Base-by-base conservation (phyloP, 1,139 yeast genomes). In the Nakaseomyces kungkrabaensis region DNA sequence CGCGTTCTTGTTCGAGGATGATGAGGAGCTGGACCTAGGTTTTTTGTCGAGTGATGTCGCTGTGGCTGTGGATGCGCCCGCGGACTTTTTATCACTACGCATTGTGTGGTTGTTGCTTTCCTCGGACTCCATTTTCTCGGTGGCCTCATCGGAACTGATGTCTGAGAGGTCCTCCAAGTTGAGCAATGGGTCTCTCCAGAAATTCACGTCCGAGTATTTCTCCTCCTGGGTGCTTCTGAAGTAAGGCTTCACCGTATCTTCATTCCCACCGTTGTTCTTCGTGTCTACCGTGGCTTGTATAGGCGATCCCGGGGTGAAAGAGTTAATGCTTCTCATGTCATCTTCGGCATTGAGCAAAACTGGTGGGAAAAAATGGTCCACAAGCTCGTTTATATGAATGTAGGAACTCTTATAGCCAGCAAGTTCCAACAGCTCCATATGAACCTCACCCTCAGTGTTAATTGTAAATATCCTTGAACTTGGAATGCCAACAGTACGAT, bases 361-460 rank as follows among this genome's bases (percentile, higher is more conserved):
- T 0, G 97, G 96, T 11, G 99, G 99, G 75, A 94, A 94, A 66
- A 90, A 90, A 66, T 92, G 97, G 68, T 94, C 99, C 11, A 94
- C 97, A 53, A 94, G 73, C 66, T 92, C 97, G 42, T 95, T 89
- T 65, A 94, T 92, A 57, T 82, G 83, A 50, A 94, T 79, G 65
- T 94, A 94, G 0, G 95, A 82, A 48, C 95, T 83, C 63, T 79
- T 85, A 65, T 86, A 86, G 5, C 98, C 98, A 0, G 97, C 95
- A 61, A 94, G 74, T 65, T 94, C 97, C 51, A 94, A 73, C 57
- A 94, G 75, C 68, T 94, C 98, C 95, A 94, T 85, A 71, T 88
- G 96, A 34, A 94, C 98, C 59, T 94, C 98, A 2, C 97, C 97
- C 55, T 87, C 88, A 0, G 97, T 92, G 61, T 94, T 92, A 58